Conservation (phyloP, 2,329 filamentous ascomycete species). For the Monosporascus sp. region DNA sequence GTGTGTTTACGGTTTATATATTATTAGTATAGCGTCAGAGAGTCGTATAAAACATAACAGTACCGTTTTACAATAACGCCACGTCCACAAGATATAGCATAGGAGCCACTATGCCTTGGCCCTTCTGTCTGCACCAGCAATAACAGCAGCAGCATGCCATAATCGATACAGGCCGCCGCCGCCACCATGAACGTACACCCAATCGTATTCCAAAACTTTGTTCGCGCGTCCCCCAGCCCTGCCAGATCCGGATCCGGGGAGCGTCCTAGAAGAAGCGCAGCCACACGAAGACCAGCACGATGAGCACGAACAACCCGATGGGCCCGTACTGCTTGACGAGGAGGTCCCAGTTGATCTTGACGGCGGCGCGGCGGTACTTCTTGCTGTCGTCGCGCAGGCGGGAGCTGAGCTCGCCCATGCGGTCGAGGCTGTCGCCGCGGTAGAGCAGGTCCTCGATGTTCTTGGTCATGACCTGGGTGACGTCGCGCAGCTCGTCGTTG, state of each 20-base stretch:
- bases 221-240: neutral
- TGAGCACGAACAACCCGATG: constrained; percentile 72
- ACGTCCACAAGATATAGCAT: no score
- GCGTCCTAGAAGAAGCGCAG: constrained; percentile 78
- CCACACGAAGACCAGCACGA: constrained; percentile 83
- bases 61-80: no score
- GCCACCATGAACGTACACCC: no score
- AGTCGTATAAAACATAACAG: no score
- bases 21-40: no score
- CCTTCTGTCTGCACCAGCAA: no score
- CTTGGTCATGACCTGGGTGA: constrained; percentile 99
- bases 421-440: constrained; percentile 85
- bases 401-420: constrained; percentile 93
- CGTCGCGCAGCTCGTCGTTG: constrained; percentile 94
- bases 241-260: no score
- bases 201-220: neutral
- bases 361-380: constrained; percentile 89
- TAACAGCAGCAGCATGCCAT: no score
- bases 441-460: constrained; percentile 98
- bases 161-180: no score
- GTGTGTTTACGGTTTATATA: no score
- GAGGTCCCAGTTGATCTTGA: constrained; percentile 97
- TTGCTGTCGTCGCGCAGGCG: constrained; percentile 85
- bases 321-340: constrained; percentile 95
- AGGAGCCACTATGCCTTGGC: no score